Base-by-base conservation (phyloP, 495 filamentous ascomycete genomes). In the Darksidea phi region DNA sequence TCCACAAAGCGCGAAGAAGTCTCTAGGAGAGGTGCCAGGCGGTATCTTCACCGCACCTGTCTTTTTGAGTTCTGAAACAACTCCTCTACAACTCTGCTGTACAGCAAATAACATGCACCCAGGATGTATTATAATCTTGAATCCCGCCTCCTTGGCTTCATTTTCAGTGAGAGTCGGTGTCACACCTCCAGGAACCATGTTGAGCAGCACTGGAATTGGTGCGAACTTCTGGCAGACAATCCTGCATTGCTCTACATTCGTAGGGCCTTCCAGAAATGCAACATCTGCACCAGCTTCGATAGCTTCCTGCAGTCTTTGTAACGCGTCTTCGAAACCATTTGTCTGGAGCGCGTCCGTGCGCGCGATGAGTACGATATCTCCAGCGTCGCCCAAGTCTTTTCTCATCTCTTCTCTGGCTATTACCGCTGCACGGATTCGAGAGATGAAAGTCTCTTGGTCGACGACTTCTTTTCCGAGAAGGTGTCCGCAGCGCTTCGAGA, bases 301-400 rank as follows among this genome's bases (percentile, higher is more conserved):
- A 1, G 83, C 83, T 0, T 79, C 80, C 63, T 77, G 75, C 17
- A 87, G 68, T n/a, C 84, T 73, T 0, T 48, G 28, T 10, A 85
- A 71, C 8, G 79, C 82, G 47, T 80, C 83, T 0, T 85, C 82
- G 42, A 82, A 86, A 0, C 84, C 83, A 28, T 76, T 73, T 26
- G 75, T 70, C 67, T 85, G 82, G 15, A 83, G 73, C 1, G 82
- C 82, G 51, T 86, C 84, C 0, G 83, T 86, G 11, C 83, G 78
- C 23, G 84, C 84, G 61, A 87, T 85, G 15, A 87, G 73, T 8
- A 85, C 80, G 54, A 86, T 80, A 50, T 86, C 81, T 17, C 36
- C 36, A 7, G 36, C 36, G 8, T 38, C 36, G 15, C 36, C 36
- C n/a, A 24, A 11, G 11, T 7, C 21, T 1, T 75, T 77, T 15